Conservation (phyloP, 2,329 filamentous ascomycete species). For the Trichoderma lentiforme region DNA sequence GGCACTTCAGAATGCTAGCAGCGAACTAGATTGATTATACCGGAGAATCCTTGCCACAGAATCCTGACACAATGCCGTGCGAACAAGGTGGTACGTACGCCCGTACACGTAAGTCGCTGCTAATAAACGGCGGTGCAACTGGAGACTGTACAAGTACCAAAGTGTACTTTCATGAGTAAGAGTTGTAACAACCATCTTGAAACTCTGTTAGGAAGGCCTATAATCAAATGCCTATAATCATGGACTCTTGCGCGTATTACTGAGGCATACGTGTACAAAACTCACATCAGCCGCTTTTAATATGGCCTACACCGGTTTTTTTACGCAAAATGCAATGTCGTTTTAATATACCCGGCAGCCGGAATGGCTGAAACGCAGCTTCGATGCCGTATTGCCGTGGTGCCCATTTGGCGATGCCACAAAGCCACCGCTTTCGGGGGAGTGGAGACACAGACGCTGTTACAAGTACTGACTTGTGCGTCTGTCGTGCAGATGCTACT, state of each 20-base stretch:
- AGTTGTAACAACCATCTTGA: background rate
- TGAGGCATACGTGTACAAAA: background rate
- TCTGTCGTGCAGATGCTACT: background rate
- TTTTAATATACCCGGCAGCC: background rate
- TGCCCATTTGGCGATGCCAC: background rate
- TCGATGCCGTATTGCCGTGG: conserved; percentile 11
- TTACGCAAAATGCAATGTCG: background rate
- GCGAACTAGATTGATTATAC: background rate
- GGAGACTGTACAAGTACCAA: background rate
- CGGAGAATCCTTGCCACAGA: background rate
- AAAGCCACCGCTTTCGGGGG: background rate
- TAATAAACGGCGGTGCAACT: background rate
- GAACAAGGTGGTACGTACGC: background rate
- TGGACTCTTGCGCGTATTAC: background rate
- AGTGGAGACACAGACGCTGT: background rate
- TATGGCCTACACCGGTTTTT: background rate
- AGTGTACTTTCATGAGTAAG: background rate
- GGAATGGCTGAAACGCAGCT: conserved; percentile 5
- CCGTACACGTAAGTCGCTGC: background rate
- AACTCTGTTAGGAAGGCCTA: background rate
- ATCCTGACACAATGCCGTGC: background rate
- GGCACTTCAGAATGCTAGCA: background rate
- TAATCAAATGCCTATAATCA: background rate
- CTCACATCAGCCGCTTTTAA: background rate
- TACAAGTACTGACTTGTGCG: background rate